Evolutionary conservation across 257 asterid species (phyloP).

Genomic region (Coffea canephora): DNA sequence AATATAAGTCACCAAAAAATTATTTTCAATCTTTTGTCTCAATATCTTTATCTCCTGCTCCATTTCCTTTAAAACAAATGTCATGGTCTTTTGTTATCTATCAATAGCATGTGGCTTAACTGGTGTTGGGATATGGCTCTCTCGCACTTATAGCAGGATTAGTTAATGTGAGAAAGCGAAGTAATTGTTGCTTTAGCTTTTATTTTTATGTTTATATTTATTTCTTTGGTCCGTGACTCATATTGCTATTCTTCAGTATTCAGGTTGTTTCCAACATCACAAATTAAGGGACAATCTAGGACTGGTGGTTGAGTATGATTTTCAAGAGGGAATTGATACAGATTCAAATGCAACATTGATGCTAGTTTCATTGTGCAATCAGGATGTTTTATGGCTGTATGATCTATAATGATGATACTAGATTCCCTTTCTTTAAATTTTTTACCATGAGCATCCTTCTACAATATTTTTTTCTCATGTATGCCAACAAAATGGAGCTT

Average conservation of each 20-base stretch:
- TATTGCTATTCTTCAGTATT: conserved; percentile 50
- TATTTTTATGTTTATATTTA: not conserved
- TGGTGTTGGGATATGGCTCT: not conserved
- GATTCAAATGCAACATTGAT: conserved; percentile 43
- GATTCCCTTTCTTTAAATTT: not conserved
- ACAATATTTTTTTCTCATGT: conserved; percentile 22
- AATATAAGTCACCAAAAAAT: not conserved
- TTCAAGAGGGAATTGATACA: conserved; percentile 48
- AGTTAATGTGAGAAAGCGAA: too few relatives aligned
- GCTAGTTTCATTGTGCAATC: conserved; percentile 15
- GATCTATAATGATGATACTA: not conserved
- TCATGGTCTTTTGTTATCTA: not conserved
- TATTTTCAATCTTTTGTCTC: not conserved
- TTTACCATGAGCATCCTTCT: not conserved
- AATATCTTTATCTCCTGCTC: not conserved
- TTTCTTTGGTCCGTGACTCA: conserved; percentile 5
- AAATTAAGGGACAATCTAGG: conserved; percentile 93
- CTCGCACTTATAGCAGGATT: not conserved
- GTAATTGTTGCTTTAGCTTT: not conserved
- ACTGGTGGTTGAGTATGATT: conserved; percentile 73
- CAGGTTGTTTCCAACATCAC: conserved; percentile 89
- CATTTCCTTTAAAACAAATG: not conserved
- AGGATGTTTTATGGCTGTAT: not conserved
- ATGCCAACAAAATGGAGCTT: conserved; percentile 30
- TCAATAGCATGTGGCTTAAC: not conserved